These are phyloP conservation scores for Eucalyptus regnans DNA, from an alignment of 345 rosid genomes.

Conservation along the genomic window DNA sequence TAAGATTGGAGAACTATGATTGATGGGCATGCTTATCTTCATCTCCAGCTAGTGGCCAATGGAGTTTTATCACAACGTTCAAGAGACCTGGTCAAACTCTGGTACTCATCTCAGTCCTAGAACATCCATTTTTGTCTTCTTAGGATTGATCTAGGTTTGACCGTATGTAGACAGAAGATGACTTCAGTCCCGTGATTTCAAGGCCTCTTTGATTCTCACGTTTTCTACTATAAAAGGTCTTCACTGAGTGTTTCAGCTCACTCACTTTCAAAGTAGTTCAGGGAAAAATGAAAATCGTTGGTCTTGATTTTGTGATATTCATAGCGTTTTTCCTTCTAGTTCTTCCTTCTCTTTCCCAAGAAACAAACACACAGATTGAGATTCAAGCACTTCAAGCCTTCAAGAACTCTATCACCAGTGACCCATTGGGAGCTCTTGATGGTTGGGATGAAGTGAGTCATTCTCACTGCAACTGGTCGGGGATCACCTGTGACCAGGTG, in stretches of 20 bases:
- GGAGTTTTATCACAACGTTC: not conserved
- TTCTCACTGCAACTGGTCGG: slow-evolving; percentile 74
- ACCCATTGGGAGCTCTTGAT: slow-evolving; percentile 48
- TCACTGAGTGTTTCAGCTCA: not conserved
- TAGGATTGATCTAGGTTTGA: not conserved
- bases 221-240: not conserved
- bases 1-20: not conserved
- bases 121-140: not conserved
- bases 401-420: slow-evolving; percentile 33
- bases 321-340: not conserved
- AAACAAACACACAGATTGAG: slow-evolving; percentile 18
- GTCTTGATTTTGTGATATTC: not conserved
- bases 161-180: not conserved
- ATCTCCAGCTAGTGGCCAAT: not conserved
- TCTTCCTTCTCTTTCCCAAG: not conserved
- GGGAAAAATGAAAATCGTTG: not conserved
- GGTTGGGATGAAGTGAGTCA: slow-evolving; percentile 46
- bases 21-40: not conserved
- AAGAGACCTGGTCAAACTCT: not conserved
- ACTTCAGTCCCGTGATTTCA: not conserved
- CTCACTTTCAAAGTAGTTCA: not conserved
- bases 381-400: slow-evolving; percentile 46
- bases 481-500: slow-evolving; percentile 45
- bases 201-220: not conserved
- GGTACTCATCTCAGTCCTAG: not conserved